Evolutionary conservation across 371 early-diverging fungal genomes (phyloP), one percentile per base, ranked within the genome.

Genomic region (Smittium mucronatum): DNA sequence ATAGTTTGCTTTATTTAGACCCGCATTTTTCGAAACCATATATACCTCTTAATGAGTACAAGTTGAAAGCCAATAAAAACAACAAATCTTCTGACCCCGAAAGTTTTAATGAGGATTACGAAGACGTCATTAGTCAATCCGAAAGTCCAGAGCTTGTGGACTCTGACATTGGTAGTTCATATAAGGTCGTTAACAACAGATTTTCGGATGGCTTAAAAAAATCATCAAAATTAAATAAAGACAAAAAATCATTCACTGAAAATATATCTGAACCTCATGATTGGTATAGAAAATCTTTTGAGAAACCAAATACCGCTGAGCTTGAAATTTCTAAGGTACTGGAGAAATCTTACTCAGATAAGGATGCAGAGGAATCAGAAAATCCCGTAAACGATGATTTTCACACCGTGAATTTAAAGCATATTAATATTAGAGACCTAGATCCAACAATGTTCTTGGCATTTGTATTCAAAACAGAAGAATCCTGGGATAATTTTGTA

Each of bases 361-460:
- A 11, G 11, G 21, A 11, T 11, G 5, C 47, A 11, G 47, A 47
- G 11, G 47, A 47, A 47, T 47, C 21, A 1, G 35, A 35, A 26
- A 11, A 36, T 25, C 28, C 16, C 33, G 30, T 33, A 34, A 71
- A 74, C 1, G 75, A 75, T 64, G 79, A 76, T 67, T 75, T 72
- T 70, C 79, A 79, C 70, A 76, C 79, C 1, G 72, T 73, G 28
- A 76, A 76, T 58, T 73, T 79, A 31, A 72, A 74, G 70, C 59
- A 72, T 57, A 78, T 78, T 74, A 68, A 70, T 15, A 76, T 79
- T 66, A 67, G 72, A 34, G 67, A 76, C 2, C 70, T 79, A 33
- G 80, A 79, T 58, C 78, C 80, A 57, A 78, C 80, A 58, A 79
- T 79, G 80, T 70, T 79, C 32, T 70, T 79, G 58, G 80, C 76